Evolutionary conservation across 257 asterid genomes (phyloP).

Genomic region (Thymus quinquecostatus): DNA sequence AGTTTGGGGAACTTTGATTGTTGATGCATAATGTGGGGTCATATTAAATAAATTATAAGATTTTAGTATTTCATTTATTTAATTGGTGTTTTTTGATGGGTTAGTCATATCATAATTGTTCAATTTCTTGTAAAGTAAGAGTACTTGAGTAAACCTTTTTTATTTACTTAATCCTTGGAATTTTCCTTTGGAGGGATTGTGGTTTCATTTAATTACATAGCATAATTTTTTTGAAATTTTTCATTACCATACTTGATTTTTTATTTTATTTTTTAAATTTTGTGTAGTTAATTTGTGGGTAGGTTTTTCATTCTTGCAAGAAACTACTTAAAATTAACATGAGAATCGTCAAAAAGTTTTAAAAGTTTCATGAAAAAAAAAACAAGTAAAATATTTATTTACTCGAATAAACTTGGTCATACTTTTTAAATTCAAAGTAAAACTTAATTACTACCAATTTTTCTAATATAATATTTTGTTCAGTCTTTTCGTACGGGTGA

Average conservation of each 20-base stretch:
- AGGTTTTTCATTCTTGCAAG: background rate
- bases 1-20: slow-evolving; percentile 38
- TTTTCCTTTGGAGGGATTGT: slow-evolving; percentile 13
- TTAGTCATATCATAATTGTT: slow-evolving; percentile 28
- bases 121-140: slow-evolving; percentile 27
- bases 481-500: too few species aligned
- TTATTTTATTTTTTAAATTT: background rate
- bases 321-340: background rate
- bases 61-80: background rate
- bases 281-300: background rate
- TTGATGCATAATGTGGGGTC: slow-evolving; percentile 38
- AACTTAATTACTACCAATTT: too few species aligned
- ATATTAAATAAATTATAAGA: slow-evolving; percentile 5
- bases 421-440: too few species aligned
- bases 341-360: background rate
- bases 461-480: too few species aligned
- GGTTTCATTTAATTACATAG: background rate
- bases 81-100: background rate
- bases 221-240: too few species aligned
- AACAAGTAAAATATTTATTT: too few species aligned
- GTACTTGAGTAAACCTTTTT: slow-evolving; percentile 25
- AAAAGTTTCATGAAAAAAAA: too few species aligned
- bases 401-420: too few species aligned
- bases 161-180: slow-evolving; percentile 23
- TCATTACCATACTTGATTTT: too few species aligned